Base-by-base conservation (phyloP, 345 rosid species). In the Aethionema arabicum region DNA sequence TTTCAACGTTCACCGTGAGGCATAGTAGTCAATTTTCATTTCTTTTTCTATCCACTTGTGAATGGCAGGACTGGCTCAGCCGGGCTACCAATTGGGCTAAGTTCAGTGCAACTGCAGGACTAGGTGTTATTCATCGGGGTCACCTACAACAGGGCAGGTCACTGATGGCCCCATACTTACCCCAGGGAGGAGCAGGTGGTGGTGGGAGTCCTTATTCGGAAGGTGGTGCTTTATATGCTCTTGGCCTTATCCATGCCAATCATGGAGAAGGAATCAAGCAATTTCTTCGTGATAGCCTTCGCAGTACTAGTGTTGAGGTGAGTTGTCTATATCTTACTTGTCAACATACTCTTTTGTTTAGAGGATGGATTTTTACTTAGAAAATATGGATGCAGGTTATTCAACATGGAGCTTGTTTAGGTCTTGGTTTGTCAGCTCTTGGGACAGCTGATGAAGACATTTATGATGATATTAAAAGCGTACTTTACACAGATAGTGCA, bases 251-350 rank as follows among this genome's bases (percentile, higher is more conserved):
- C 67, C 98, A 92, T 61, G 95, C 98, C 44, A 92, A 92, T 76
- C 98, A 92, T 67, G 98, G 98, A 1, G 98, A 92, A 77, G 98
- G 96, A 53, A 92, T 92, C 63, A 86, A 92, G 65, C 85, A 92
- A 72, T 92, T 92, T 73, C 88, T 92, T 40, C 90, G 91, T 39
- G 96, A 92, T 52, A 89, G 96, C 75, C 66, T 92, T 11, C 86
- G 88, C 48, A 82, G 83, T 57, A 89, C 89, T 44, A 83, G 72
- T 74, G 89, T 86, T 58, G 95, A 92, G 96, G 98, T 78, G 69
- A 54, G 8, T 44, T 72, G 36, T 38, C 54, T 46, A 11, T 56
- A n/a, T 40, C 29, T 9, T 35, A 37, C 38, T 32, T n/a, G n/a
- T 49, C 13, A 49, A 6, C 52, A 11, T 11, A 42, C 6, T 33